Evolutionary conservation across 768 basidiomycete species (phyloP).

Genomic region (Mycena pura): DNA sequence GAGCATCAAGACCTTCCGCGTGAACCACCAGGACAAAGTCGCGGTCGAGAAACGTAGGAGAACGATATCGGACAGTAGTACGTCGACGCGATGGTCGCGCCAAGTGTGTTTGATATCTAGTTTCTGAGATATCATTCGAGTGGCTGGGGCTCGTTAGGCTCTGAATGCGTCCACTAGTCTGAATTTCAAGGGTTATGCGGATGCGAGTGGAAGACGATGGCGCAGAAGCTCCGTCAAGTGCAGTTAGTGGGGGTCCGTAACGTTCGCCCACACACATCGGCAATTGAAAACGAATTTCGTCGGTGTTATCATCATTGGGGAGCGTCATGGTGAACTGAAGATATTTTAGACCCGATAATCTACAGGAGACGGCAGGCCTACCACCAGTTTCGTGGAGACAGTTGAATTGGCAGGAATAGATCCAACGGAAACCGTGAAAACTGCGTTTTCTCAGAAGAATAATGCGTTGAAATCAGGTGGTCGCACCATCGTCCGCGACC

Average conservation of each 20-base stretch:
- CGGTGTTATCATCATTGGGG: slow-evolving; percentile 52
- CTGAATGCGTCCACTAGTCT: slow-evolving; percentile 53
- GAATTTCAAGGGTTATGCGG: slow-evolving; percentile 51
- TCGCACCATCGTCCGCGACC: slow-evolving; percentile 56
- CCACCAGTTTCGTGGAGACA: slow-evolving; percentile 50
- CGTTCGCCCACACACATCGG: slow-evolving; percentile 57
- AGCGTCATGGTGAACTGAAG: slow-evolving; percentile 60
- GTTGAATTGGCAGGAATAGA: slow-evolving; percentile 51
- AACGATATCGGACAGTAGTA: slow-evolving; percentile 46
- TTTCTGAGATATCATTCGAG: slow-evolving; percentile 35
- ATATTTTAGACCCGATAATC: neutral
- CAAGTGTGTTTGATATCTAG: slow-evolving; percentile 41
- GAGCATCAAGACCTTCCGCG: slow-evolving; percentile 56
- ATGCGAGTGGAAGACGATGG: slow-evolving; percentile 43
- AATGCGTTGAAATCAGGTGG: neutral
- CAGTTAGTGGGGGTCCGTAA: slow-evolving; percentile 55
- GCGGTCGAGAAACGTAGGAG: slow-evolving; percentile 47
- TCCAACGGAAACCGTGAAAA: slow-evolving; percentile 65
- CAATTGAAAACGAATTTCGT: slow-evolving; percentile 61
- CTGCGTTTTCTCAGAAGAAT: slow-evolving; percentile 43
- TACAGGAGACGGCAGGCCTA: slow-evolving; percentile 32
- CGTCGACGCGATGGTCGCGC: slow-evolving; percentile 47
- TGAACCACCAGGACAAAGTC: slow-evolving; percentile 61
- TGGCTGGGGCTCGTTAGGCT: slow-evolving; percentile 54
- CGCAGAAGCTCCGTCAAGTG: slow-evolving; percentile 39